Evolutionary conservation across 2,329 filamentous ascomycete genomes (phyloP).

Genomic region (Aspergillus latus): DNA sequence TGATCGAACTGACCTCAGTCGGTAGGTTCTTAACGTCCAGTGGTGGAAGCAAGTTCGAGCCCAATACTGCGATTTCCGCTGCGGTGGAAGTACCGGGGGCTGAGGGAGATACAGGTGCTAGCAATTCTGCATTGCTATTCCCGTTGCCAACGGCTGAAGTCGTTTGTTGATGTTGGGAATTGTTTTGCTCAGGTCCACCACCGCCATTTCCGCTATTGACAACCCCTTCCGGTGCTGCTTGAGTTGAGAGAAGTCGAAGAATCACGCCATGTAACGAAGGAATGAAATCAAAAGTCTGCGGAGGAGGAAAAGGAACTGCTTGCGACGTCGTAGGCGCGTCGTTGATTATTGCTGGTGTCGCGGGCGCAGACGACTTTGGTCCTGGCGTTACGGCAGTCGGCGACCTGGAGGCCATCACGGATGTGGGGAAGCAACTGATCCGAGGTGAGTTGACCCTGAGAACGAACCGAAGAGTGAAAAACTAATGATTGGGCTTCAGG

Average conservation of each 20-base stretch:
- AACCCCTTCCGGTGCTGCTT: constrained; percentile 40
- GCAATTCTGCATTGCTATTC: constrained; percentile 25
- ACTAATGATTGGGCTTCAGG: constrained; percentile 6
- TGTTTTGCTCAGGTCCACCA: constrained; percentile 23
- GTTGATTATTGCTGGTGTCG: constrained; percentile 32
- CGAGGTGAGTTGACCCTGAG: constrained; percentile 6
- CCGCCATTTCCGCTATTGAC: constrained; percentile 33
- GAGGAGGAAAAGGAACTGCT: constrained; percentile 62
- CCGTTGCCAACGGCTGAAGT: constrained; percentile 27
- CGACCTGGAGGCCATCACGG: constrained; percentile 38
- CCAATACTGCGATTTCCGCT: constrained; percentile 26
- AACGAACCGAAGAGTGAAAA: constrained; percentile 6
- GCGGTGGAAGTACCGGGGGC: constrained; percentile 28
- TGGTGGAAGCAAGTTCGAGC: constrained; percentile 40
- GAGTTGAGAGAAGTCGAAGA: constrained; percentile 63
- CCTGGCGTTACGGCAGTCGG: constrained; percentile 42
- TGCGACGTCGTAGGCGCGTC: constrained; percentile 48
- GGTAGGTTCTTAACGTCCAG: constrained; percentile 74
- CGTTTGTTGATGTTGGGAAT: constrained; percentile 29
- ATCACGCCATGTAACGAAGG: constrained; percentile 79
- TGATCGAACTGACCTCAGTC: constrained; percentile 73
- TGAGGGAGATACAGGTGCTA: constrained; percentile 31
- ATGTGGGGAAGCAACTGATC: constrained; percentile 19
- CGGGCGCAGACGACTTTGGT: constrained; percentile 40
- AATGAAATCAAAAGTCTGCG: constrained; percentile 81